Evolutionary conservation across 371 early-diverging fungal genomes (phyloP).

Genomic region (Mortierella sp.): DNA sequence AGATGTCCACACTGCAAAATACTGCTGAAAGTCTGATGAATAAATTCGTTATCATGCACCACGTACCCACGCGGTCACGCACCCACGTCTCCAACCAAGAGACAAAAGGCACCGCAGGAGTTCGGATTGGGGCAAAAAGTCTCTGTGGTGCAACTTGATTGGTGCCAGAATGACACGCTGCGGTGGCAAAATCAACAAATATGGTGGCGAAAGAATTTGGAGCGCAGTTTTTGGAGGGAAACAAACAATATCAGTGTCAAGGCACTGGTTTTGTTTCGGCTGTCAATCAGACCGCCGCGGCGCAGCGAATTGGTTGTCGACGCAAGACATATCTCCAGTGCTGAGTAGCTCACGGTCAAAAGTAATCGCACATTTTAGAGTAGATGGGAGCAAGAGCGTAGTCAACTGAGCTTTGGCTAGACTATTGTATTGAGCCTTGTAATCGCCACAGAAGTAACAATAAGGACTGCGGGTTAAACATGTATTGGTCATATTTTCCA

Average conservation of each 20-base stretch:
- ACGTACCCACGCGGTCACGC: not conserved
- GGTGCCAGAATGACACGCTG: not conserved
- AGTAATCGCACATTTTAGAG: not conserved
- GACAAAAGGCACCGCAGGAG: not conserved
- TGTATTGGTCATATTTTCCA: constrained; percentile 1
- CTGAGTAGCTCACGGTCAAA: not conserved
- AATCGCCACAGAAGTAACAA: not conserved
- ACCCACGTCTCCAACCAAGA: not conserved
- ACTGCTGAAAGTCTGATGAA: too few relatives aligned
- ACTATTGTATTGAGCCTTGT: not conserved
- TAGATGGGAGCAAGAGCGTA: not conserved
- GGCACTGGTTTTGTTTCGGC: not conserved
- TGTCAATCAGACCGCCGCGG: not conserved
- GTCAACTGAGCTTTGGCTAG: not conserved
- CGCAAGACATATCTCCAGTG: not conserved
- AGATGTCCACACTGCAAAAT: too few relatives aligned
- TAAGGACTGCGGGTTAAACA: constrained; percentile 1
- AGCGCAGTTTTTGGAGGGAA: constrained; percentile 9
- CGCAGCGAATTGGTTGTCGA: not conserved
- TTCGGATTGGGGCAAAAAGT: not conserved
- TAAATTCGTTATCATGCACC: too few relatives aligned
- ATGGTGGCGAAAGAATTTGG: not conserved
- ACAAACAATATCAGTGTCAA: not conserved
- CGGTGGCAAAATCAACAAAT: constrained; percentile 4
- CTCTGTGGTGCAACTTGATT: not conserved